Evolutionary conservation across 495 filamentous ascomycete genomes (phyloP).

Genomic region (Xylaria longipes): DNA sequence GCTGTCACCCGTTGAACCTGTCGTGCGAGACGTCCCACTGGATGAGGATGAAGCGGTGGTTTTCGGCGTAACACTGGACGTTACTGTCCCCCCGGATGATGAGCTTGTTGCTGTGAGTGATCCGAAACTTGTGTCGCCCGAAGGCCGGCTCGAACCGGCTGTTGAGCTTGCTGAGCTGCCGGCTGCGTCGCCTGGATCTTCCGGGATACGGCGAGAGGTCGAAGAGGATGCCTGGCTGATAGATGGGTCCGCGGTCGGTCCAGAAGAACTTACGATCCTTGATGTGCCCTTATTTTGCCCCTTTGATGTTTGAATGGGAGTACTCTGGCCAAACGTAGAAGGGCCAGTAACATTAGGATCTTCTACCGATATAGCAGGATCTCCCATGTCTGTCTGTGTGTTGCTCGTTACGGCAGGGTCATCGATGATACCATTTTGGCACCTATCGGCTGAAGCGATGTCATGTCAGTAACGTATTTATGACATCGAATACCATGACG

Average conservation of each 20-base stretch:
- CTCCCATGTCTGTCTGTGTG: neutral
- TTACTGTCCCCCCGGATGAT: neutral
- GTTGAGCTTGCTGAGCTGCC: neutral
- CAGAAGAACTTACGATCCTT: neutral
- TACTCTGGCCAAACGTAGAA: neutral
- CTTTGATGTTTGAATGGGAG: neutral
- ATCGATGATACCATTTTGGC: conserved; percentile 9
- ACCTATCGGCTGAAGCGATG: neutral
- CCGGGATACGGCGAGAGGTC: neutral
- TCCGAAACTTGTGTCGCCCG: neutral
- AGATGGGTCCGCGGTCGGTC: neutral
- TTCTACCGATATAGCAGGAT: neutral
- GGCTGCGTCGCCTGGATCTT: neutral
- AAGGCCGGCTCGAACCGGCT: neutral
- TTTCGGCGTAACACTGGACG: neutral
- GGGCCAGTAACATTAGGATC: too few relatives aligned
- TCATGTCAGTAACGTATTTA: neutral
- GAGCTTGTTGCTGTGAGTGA: neutral
- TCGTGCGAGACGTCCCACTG: neutral
- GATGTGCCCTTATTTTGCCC: neutral
- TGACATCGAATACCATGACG: neutral
- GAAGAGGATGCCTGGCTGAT: neutral
- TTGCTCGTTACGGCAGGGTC: neutral
- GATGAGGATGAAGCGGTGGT: neutral
- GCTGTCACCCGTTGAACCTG: neutral